Conservation (phyloP, 176 grass and related monocot species). For the Lolium rigidum region DNA sequence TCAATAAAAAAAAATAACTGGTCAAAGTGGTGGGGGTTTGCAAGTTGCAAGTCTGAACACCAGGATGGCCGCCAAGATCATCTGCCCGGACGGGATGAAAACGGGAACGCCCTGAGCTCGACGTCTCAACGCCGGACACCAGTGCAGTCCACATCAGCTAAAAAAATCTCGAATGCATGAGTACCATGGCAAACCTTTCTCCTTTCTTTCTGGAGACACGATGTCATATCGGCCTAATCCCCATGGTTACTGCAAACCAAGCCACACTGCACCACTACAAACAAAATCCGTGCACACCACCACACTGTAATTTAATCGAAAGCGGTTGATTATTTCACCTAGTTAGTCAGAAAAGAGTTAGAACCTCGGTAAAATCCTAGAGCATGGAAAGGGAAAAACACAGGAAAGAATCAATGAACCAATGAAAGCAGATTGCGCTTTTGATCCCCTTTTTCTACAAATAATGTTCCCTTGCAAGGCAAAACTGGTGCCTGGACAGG, state of each 20-base stretch:
- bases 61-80: not conserved
- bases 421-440: constrained; percentile 43
- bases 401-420: constrained; percentile 61
- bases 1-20: too few species aligned
- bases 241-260: not conserved
- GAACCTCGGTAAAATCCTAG: not conserved
- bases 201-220: too few species aligned
- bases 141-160: constrained; percentile 10
- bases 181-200: too few species aligned
- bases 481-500: constrained; percentile 52
- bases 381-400: constrained; percentile 22
- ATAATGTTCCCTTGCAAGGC: constrained; percentile 43
- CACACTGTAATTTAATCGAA: not conserved
- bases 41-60: not conserved
- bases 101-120: not conserved
- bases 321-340: constrained; percentile 38
- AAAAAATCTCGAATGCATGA: not conserved
- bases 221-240: too few species aligned
- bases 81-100: constrained; percentile 11
- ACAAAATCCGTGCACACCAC: not conserved
- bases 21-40: not conserved
- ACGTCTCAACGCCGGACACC: constrained; percentile 2
- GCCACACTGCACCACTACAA: not conserved
- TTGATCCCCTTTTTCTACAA: constrained; percentile 59
- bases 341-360: not conserved